Evolutionary conservation across 2,329 filamentous ascomycete genomes (phyloP).

Genomic region (Torrubiella hemipterigena): DNA sequence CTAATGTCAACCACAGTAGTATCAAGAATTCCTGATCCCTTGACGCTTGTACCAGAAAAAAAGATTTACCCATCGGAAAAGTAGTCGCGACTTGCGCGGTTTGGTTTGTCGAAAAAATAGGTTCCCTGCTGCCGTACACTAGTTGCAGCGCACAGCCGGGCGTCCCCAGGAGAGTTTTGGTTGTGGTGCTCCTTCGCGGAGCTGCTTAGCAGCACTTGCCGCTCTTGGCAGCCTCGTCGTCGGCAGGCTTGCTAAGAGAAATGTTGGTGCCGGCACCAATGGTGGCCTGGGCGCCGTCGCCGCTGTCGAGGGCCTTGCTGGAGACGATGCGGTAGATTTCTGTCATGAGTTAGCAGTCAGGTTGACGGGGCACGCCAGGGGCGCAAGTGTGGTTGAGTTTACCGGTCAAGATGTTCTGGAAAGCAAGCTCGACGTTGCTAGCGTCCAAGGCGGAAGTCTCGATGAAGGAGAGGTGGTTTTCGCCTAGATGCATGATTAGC

Average conservation of each 20-base stretch:
- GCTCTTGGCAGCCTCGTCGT: conserved; percentile 62
- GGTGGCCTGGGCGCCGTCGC: conserved; percentile 68
- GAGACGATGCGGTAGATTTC: conserved; percentile 99
- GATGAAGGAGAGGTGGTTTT: conserved; percentile 97
- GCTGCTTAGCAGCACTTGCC: conserved; percentile 65
- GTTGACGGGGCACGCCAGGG: conserved; percentile 3
- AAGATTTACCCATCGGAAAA: too few species aligned
- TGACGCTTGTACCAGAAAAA: too few species aligned
- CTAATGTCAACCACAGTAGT: conserved; percentile 25
- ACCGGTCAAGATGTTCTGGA: conserved; percentile 99
- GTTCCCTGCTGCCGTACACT: too few species aligned
- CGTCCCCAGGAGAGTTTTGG: too few species aligned
- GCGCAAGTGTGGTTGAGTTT: conserved; percentile 19
- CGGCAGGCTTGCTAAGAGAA: conserved; percentile 74
- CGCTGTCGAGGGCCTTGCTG: conserved; percentile 89
- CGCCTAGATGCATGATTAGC: conserved; percentile 44
- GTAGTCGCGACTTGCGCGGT: too few species aligned
- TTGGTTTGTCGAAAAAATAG: too few species aligned
- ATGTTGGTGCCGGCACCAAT: conserved; percentile 74
- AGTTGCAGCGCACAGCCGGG: too few species aligned
- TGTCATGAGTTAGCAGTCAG: too few species aligned
- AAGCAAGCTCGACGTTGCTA: conserved; percentile 97
- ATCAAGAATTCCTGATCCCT: conserved; percentile 21
- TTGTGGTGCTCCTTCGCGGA: too few species aligned
- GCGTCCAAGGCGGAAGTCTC: conserved; percentile 97